Conservation (phyloP, 345 rosid species). For the Lumnitzera littorea region DNA sequence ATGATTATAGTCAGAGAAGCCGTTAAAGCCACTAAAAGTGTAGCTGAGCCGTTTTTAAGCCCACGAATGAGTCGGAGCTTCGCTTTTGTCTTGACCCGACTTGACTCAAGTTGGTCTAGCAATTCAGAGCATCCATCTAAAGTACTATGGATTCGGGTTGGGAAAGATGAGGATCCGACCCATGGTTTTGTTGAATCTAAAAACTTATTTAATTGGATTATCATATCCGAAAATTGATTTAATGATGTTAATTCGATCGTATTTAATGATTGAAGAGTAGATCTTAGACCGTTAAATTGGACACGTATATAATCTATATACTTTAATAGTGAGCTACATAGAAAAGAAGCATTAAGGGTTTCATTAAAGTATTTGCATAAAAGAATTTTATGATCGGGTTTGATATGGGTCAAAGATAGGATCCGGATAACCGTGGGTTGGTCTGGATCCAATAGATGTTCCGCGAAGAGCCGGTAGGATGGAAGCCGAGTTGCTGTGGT, state of each 20-base stretch:
- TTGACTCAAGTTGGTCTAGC: conserved; percentile 46
- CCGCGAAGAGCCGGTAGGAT: conserved; percentile 66
- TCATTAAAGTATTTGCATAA: conserved; percentile 44
- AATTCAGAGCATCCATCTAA: conserved; percentile 33
- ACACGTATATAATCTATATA: conserved; percentile 41
- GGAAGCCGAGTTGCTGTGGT: conserved; percentile 64
- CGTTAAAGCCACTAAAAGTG: conserved; percentile 50
- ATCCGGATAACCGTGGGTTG: conserved; percentile 29
- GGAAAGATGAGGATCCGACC: conserved; percentile 14
- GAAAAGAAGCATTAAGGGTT: conserved; percentile 51
- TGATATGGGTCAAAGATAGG: conserved; percentile 21
- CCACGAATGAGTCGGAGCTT: conserved; percentile 27
- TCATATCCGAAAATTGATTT: background rate
- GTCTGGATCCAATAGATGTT: conserved; percentile 66
- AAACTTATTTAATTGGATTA: conserved; percentile 22
- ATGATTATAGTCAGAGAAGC: conserved; percentile 48
- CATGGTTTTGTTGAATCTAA: conserved; percentile 27
- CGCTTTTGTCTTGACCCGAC: conserved; percentile 37
- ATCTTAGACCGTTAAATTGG: conserved; percentile 22
- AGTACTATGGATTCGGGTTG: conserved; percentile 21
- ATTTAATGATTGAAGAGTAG: conserved; percentile 15
- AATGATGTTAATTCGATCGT: background rate
- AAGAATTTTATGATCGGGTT: conserved; percentile 22
- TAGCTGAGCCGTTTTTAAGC: conserved; percentile 48
- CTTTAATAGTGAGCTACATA: conserved; percentile 46